Evolutionary conservation across 345 rosid species (phyloP).

Genomic region (Corchorus capsularis): DNA sequence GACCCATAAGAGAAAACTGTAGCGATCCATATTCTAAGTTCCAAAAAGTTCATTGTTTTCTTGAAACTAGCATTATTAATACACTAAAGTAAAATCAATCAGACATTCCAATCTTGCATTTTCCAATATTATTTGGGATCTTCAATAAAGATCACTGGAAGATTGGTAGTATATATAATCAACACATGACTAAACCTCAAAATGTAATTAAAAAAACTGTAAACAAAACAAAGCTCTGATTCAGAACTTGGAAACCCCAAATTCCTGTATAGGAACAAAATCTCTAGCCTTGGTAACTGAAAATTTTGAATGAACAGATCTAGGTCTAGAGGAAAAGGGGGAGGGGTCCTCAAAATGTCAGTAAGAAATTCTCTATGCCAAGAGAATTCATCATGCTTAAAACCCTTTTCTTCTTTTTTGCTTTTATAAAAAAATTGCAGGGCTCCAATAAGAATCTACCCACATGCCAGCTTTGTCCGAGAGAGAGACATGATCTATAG

Average conservation of each 20-base stretch:
- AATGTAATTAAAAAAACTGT: not conserved
- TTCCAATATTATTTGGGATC: slow-evolving; percentile 30
- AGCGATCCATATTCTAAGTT: not conserved
- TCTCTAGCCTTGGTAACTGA: slow-evolving; percentile 40
- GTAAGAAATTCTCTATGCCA: slow-evolving; percentile 29
- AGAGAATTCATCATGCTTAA: slow-evolving; percentile 19
- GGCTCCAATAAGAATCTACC: slow-evolving; percentile 39
- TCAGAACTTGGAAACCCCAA: not conserved
- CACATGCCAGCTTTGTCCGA: slow-evolving; percentile 47
- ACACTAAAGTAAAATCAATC: not conserved
- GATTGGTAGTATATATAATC: slow-evolving; percentile 1
- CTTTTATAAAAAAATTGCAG: slow-evolving; percentile 18
- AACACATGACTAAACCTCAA: not conserved
- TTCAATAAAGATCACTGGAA: slow-evolving; percentile 30
- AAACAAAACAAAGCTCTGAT: not conserved
- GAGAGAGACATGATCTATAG: slow-evolving; percentile 36
- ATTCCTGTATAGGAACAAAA: slow-evolving; percentile 21
- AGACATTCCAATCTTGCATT: slow-evolving; percentile 14
- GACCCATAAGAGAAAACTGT: not conserved
- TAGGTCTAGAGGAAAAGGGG: not conserved
- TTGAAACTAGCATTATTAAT: slow-evolving; percentile 10
- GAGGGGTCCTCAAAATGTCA: slow-evolving; percentile 30
- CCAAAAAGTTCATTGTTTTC: not conserved
- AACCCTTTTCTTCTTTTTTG: slow-evolving; percentile 1
- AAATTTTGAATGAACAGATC: slow-evolving; percentile 17